Evolutionary conservation across 495 filamentous ascomycete species (phyloP).

Genomic region (Penicillium herquei): DNA sequence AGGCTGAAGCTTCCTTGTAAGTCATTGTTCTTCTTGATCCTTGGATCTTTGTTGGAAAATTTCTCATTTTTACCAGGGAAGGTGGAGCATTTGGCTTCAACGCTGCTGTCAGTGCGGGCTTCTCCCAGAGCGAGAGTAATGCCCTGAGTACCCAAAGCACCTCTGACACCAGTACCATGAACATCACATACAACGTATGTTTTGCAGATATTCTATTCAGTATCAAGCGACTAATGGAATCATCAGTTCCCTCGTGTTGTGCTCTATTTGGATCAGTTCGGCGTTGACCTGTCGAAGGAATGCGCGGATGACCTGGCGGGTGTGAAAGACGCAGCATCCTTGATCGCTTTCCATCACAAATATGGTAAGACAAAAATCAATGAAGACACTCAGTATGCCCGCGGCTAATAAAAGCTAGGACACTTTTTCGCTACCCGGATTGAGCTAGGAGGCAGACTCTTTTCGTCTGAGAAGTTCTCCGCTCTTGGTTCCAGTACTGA

Average conservation of each 20-base stretch:
- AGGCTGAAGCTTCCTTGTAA: constrained; percentile 1
- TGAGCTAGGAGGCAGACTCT: constrained; percentile 5
- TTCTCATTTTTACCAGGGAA: not conserved
- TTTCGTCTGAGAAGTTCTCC: not conserved
- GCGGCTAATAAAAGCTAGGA: not conserved
- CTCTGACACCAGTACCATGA: not conserved
- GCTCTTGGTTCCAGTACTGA: not conserved
- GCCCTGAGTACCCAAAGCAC: not conserved
- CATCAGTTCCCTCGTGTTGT: constrained; percentile 1
- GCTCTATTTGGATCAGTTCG: not conserved
- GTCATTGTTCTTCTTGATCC: not conserved
- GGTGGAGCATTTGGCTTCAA: not conserved
- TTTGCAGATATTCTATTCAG: not conserved
- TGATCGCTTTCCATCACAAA: constrained; percentile 3
- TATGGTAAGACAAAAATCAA: not conserved
- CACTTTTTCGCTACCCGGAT: constrained; percentile 5
- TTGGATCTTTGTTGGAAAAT: not conserved
- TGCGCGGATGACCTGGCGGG: not conserved
- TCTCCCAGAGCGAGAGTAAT: not conserved
- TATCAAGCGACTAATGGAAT: not conserved
- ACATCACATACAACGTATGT: constrained; percentile 8
- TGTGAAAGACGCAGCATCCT: not conserved
- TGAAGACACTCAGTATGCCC: not conserved
- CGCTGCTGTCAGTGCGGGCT: not conserved
- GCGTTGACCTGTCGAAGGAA: not conserved